Conservation (phyloP, 192 early-diverging fungal genomes). For the Umbelopsis isabellina region DNA sequence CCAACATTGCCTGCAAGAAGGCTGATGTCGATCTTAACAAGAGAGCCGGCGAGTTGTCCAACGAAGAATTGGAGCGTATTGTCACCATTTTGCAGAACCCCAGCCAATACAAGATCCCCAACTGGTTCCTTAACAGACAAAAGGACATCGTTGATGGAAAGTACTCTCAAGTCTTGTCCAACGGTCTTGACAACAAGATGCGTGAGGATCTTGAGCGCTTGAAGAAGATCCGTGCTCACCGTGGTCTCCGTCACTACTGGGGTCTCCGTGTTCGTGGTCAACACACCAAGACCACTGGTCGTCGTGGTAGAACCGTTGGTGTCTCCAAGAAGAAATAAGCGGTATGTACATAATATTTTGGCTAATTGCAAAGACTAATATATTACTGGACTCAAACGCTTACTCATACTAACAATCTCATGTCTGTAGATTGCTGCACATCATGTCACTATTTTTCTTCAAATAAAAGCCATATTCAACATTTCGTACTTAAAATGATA, state of each 20-base stretch:
- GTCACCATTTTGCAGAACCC: slow-evolving; percentile 99
- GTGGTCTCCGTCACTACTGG: slow-evolving; percentile 99
- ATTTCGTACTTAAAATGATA: too few relatives aligned
- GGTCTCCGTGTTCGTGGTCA: slow-evolving; percentile 99
- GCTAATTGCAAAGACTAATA: too few relatives aligned
- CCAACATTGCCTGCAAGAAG: slow-evolving; percentile 99
- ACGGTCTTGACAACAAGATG: slow-evolving; percentile 92
- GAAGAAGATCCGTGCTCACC: slow-evolving; percentile 99
- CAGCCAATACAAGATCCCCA: slow-evolving; percentile 98
- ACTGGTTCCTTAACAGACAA: slow-evolving; percentile 99
- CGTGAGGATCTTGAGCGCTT: slow-evolving; percentile 99
- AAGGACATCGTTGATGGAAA: slow-evolving; percentile 97
- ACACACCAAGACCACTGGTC: slow-evolving; percentile 99
- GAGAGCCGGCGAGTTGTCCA: slow-evolving; percentile 53
- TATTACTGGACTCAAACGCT: too few relatives aligned
- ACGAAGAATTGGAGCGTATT: slow-evolving; percentile 96
- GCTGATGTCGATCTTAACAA: slow-evolving; percentile 96
- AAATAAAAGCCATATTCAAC: too few relatives aligned
- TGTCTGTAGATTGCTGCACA: too few relatives aligned
- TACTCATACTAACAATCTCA: too few relatives aligned
- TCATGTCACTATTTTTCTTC: too few relatives aligned
- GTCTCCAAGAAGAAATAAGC: slow-evolving; percentile 97
- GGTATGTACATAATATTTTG: not conserved
- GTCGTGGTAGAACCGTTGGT: slow-evolving; percentile 95
- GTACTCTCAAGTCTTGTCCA: slow-evolving; percentile 94